Conservation (phyloP, 2,329 filamentous ascomycete species). For the Cercospora sesami region DNA sequence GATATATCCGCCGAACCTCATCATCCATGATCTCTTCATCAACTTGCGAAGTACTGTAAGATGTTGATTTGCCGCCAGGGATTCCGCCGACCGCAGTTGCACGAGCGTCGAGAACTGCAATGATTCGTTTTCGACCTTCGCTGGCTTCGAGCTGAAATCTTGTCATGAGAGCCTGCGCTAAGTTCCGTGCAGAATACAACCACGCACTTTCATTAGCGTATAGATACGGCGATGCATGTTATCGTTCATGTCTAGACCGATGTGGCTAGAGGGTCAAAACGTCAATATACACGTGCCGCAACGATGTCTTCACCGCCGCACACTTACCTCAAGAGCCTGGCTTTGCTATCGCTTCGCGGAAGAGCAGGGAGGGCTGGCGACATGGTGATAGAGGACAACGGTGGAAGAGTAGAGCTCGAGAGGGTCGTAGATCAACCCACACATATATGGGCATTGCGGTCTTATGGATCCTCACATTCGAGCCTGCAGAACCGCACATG, state of each 20-base stretch:
- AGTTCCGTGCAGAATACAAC: not conserved
- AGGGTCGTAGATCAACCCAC: not conserved
- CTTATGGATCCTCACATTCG: not conserved
- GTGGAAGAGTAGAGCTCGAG: not conserved
- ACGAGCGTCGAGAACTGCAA: conserved; percentile 32
- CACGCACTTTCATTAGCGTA: conserved; percentile 44
- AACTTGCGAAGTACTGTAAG: conserved; percentile 23
- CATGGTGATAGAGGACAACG: conserved; percentile 17
- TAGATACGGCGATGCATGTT: conserved; percentile 40
- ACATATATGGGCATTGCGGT: not conserved
- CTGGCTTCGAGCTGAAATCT: conserved; percentile 43
- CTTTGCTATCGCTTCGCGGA: conserved; percentile 46
- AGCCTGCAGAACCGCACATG: not conserved
- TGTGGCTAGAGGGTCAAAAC: conserved; percentile 20
- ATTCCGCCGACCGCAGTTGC: not conserved
- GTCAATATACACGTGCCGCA: not conserved
- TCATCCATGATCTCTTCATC: conserved; percentile 29
- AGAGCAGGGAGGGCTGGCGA: conserved; percentile 32
- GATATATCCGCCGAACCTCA: conserved; percentile 19
- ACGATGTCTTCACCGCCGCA: not conserved
- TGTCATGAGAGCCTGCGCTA: not conserved
- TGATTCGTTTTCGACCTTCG: conserved; percentile 42
- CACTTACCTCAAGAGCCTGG: conserved; percentile 38
- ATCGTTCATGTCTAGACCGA: conserved; percentile 42
- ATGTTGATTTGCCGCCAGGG: not conserved